phyloP scores from a whole-genome alignment of 768 basidiomycete species.

The Leccinum boreale region DNA sequence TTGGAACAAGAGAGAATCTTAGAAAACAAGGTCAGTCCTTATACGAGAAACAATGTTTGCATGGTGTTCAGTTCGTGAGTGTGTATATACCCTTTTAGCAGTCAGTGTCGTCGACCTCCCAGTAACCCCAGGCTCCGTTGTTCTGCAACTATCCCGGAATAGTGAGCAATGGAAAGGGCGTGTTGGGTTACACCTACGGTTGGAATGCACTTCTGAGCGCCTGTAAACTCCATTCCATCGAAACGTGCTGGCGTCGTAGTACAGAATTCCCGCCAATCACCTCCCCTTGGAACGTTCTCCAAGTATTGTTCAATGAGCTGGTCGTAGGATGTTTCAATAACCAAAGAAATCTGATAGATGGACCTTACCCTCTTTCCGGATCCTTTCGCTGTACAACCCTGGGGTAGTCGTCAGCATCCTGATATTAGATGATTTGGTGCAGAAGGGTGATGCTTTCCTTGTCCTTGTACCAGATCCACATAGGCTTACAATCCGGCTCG shows the following conservation, averaged over 20 bases:
- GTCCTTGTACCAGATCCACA: constrained; percentile 31
- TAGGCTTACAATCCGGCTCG: no score
- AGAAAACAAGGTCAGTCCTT: no score
- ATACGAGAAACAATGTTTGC: no score
- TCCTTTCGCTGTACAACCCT: constrained; percentile 25
- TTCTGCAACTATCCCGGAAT: no score
- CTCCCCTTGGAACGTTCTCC: constrained; percentile 23
- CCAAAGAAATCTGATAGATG: not conserved
- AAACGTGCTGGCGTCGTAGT: constrained; percentile 32
- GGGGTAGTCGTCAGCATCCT: not conserved
- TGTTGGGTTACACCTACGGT: not conserved
- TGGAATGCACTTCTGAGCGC: constrained; percentile 23
- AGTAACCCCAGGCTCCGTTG: no score
- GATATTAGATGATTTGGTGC: not conserved
- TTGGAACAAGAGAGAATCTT: no score
- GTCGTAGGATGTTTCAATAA: not conserved
- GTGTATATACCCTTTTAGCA: no score
- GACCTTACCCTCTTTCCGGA: constrained; percentile 25
- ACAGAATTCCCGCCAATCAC: constrained; percentile 33
- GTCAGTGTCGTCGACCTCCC: no score
- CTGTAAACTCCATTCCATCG: constrained; percentile 21
- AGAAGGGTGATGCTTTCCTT: constrained; percentile 16
- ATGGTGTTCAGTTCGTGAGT: no score
- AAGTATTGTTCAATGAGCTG: constrained; percentile 32
- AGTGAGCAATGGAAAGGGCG: no score